phyloP scores from a whole-genome alignment of 371 early-diverging fungal genomes.

The Zychaea mexicana region DNA sequence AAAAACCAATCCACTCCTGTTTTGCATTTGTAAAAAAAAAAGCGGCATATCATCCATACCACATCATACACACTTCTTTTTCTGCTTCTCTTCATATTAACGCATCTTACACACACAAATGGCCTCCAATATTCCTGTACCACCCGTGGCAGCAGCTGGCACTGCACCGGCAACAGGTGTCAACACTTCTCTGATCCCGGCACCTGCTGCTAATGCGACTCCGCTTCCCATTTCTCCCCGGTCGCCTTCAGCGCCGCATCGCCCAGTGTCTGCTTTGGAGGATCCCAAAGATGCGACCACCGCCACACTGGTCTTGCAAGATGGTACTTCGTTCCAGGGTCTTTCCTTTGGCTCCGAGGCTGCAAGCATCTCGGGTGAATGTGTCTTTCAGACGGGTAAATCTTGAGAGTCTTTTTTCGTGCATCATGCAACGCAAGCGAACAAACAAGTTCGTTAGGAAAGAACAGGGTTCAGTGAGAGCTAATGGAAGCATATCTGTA shows the following conservation, averaged over 20 bases:
- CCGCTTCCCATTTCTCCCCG: constrained; percentile 22
- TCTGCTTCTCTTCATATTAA: not conserved
- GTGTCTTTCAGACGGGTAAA: constrained; percentile 97
- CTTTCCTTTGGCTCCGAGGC: constrained; percentile 93
- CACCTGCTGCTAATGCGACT: constrained; percentile 52
- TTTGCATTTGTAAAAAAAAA: not conserved
- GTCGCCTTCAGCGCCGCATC: constrained; percentile 48
- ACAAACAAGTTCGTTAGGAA: no score
- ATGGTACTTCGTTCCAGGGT: constrained; percentile 88
- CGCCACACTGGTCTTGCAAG: constrained; percentile 79
- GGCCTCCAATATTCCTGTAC: constrained; percentile 44
- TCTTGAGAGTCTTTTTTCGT: not conserved
- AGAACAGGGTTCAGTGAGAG: no score
- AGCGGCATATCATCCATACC: not conserved
- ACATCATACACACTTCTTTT: not conserved
- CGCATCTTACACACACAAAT: constrained; percentile 12
- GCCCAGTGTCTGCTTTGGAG: constrained; percentile 59
- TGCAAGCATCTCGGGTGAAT: constrained; percentile 90
- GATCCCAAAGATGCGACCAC: constrained; percentile 51
- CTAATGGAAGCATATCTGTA: not conserved
- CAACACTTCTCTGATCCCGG: constrained; percentile 33
- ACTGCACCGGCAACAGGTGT: constrained; percentile 29
- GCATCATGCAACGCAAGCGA: not conserved
- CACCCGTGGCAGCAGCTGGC: constrained; percentile 41
- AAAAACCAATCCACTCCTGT: not conserved